A percentile compares a stretch with the other conserved stretches of the same genome.
phyloP scores from a whole-genome alignment of 768 basidiomycete genomes.

The Pluteus cervinus region DNA sequence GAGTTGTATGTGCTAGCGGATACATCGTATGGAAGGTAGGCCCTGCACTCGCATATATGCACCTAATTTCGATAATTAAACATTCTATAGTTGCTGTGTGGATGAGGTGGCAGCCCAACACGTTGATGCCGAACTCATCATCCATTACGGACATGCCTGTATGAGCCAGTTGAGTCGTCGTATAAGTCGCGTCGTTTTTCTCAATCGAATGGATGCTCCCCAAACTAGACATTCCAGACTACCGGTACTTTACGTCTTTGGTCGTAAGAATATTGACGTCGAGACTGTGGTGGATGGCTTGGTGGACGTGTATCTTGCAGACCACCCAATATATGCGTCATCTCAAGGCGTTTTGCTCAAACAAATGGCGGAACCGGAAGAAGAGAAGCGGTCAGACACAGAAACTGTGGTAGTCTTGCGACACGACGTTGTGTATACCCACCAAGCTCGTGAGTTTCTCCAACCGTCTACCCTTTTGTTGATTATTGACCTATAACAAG shows the following conservation, averaged over 20 bases:
- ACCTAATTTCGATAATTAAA: constrained; percentile 1
- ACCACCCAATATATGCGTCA: too few relatives aligned
- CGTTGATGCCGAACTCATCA: constrained; percentile 82
- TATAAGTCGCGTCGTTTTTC: not conserved
- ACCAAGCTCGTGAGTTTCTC: constrained; percentile 47
- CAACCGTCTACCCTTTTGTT: not conserved
- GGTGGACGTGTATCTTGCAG: too few relatives aligned
- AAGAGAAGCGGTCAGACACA: constrained; percentile 7
- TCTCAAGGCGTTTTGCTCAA: too few relatives aligned
- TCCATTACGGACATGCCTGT: constrained; percentile 97
- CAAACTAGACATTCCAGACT: constrained; percentile 77
- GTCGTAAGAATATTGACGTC: constrained; percentile 60
- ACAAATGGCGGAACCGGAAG: constrained; percentile 24
- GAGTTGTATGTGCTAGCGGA: constrained; percentile 93
- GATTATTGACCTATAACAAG: too few relatives aligned
- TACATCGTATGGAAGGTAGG: constrained; percentile 93
- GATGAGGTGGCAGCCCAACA: constrained; percentile 96
- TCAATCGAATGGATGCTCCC: constrained; percentile 2
- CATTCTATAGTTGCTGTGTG: constrained; percentile 74
- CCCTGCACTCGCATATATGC: constrained; percentile 7
- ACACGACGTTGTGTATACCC: constrained; percentile 75
- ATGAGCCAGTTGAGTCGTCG: constrained; percentile 63
- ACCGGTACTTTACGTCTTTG: constrained; percentile 89
- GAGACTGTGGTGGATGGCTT: constrained; percentile 42
- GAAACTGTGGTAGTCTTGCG: constrained; percentile 45